Evolutionary conservation across 176 grass and related monocot species (phyloP), one percentile per base, ranked within the genome.

Genomic region (Avena insularis): DNA sequence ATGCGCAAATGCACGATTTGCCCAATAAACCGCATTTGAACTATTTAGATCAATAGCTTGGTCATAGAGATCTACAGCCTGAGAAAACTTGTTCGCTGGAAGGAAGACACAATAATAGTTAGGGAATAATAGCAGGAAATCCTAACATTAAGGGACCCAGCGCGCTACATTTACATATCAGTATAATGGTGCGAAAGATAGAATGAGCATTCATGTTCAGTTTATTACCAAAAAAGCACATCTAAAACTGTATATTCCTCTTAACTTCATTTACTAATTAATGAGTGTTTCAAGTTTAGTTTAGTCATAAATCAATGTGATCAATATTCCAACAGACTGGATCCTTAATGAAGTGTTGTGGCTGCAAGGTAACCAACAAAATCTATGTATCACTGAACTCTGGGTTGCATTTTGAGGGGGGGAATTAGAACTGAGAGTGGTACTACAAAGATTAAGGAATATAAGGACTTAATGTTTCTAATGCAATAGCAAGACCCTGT

Each of bases 1-100:
- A 59, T 95, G 93, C 66, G 95, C 93, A 90, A 98, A 98, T 74
- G 95, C 93, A 81, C 93, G 85, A 69, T 98, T 98, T 71, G 87
- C 91, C 91, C 83, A 98, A 81, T 98, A 98, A 75, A 98, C 95
- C 10, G 88, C 91, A 95, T 95, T 98, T 4, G 83, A 78, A 66
- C 71, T 87, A 75, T 93, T 95, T 58, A 91, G 81, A 75, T 92
- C 95, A 87, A 98, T 98, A 40, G 93, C 93, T 85, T 98, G 77
- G 85, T 88, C 89, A 46, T 98, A 98, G 10, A 98, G 33, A 40
- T 88, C 93, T 83, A 98, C 92, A 60, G 93, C 93, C 90, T 93
- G 95, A 19, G 91, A 91, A 85, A 95, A 98, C 78, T 95, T 98
- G 83, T 93, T 95, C 53, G 86, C 93, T 93, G 90, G 67, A 80